Evolutionary conservation across 2,329 filamentous ascomycete genomes (phyloP).

Genomic region (Didymella segeticola): DNA sequence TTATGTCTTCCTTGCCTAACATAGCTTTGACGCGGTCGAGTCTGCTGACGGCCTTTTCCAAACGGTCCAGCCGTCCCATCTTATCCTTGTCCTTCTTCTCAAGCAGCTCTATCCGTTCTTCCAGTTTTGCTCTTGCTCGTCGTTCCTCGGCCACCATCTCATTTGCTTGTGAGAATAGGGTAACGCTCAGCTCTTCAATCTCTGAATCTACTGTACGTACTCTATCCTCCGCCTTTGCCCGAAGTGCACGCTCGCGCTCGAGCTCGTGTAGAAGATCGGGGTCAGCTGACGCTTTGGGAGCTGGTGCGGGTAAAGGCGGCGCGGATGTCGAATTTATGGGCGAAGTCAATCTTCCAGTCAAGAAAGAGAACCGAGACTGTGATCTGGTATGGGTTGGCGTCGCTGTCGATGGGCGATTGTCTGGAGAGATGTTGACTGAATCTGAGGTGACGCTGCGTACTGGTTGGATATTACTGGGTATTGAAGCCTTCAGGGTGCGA

Average conservation of each 20-base stretch:
- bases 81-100: slow-evolving; percentile 76
- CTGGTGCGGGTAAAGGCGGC: slow-evolving; percentile 23
- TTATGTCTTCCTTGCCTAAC: slow-evolving; percentile 48
- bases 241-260: slow-evolving; percentile 69
- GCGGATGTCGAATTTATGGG: slow-evolving; percentile 34
- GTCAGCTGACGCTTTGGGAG: slow-evolving; percentile 23
- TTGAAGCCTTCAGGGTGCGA: slow-evolving; percentile 54
- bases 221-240: slow-evolving; percentile 72
- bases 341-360: slow-evolving; percentile 49
- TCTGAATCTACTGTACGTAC: slow-evolving; percentile 72
- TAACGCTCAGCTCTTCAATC: slow-evolving; percentile 78
- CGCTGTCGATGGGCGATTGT: slow-evolving; percentile 41
- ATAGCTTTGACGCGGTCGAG: slow-evolving; percentile 74
- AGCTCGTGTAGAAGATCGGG: slow-evolving; percentile 67
- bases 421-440: slow-evolving; percentile 28
- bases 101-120: slow-evolving; percentile 72
- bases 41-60: slow-evolving; percentile 74
- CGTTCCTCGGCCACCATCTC: slow-evolving; percentile 85
- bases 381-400: slow-evolving; percentile 34
- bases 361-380: slow-evolving; percentile 53
- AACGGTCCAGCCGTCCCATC: slow-evolving; percentile 68
- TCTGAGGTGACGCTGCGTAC: slow-evolving; percentile 31
- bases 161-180: slow-evolving; percentile 82
- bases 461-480: slow-evolving; percentile 18
- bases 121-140: slow-evolving; percentile 71